Conservation (phyloP, 495 filamentous ascomycete genomes). For the Podospora anserina region DNA sequence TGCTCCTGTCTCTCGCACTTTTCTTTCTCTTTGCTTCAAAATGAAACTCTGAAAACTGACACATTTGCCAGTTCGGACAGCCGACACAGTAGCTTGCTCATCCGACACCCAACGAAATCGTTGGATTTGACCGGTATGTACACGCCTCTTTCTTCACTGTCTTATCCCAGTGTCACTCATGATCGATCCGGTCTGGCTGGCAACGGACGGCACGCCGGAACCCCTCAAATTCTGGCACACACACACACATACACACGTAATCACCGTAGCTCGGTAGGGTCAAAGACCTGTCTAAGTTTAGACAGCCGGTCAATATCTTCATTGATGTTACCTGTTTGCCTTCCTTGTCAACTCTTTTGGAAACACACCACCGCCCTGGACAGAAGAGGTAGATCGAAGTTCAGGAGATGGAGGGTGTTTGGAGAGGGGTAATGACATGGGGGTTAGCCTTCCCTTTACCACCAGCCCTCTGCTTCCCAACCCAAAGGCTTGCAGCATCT, state of each 20-base stretch:
- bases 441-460: not conserved
- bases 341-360: not conserved
- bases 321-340: not conserved
- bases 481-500: constrained; percentile 14
- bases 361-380: not conserved
- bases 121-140: constrained; percentile 24
- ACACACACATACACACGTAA: not conserved
- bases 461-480: not conserved
- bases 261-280: not conserved
- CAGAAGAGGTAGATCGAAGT: not conserved
- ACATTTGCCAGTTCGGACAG: not conserved
- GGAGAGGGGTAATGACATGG: not conserved
- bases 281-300: not conserved
- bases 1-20: constrained; percentile 6
- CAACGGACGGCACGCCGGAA: constrained; percentile 25
- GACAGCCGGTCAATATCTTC: not conserved
- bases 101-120: constrained; percentile 4
- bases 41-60: not conserved
- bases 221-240: not conserved
- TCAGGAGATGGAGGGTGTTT: not conserved
- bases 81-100: constrained; percentile 7
- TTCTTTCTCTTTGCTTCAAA: not conserved
- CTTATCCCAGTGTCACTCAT: not conserved
- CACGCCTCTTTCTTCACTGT: constrained; percentile 16
- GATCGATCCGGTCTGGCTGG: constrained; percentile 6